Percentiles rank a stretch among this genome's conserved stretches.
phyloP scores from a whole-genome alignment of 148 eudicot species.

The Persicaria maculosa region DNA sequence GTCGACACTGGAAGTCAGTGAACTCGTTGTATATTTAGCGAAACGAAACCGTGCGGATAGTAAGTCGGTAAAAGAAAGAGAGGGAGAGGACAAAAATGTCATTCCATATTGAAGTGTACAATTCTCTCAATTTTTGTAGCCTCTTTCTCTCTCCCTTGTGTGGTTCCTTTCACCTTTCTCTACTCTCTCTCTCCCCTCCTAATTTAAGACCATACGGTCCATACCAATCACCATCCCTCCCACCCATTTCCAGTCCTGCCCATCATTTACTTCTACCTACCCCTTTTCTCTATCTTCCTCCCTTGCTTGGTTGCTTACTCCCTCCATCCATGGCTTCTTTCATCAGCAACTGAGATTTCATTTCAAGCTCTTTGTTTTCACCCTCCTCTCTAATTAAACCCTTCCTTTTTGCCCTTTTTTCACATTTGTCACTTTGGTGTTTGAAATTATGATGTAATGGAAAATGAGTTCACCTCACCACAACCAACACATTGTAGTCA shows the following conservation, averaged over 20 bases:
- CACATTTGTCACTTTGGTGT: neutral
- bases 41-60: too few species aligned
- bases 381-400: neutral
- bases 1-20: too few species aligned
- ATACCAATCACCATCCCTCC: constrained; percentile 1
- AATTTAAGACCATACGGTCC: constrained; percentile 1
- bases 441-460: neutral
- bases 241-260: neutral
- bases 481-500: neutral
- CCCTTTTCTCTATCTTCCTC: neutral
- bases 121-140: neutral
- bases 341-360: neutral
- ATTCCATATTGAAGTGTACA: neutral
- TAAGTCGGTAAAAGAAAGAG: neutral
- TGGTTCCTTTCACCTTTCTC: constrained; percentile 8
- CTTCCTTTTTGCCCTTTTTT: neutral
- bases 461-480: neutral
- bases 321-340: neutral
- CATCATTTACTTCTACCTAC: neutral
- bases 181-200: neutral
- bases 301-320: neutral
- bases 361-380: neutral
- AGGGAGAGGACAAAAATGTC: neutral
- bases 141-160: neutral
- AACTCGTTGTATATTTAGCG: too few species aligned